Evolutionary conservation across 805 yeast genomes (phyloP), one percentile per base, ranked within the genome.

Genomic region (Candida verbasci): DNA sequence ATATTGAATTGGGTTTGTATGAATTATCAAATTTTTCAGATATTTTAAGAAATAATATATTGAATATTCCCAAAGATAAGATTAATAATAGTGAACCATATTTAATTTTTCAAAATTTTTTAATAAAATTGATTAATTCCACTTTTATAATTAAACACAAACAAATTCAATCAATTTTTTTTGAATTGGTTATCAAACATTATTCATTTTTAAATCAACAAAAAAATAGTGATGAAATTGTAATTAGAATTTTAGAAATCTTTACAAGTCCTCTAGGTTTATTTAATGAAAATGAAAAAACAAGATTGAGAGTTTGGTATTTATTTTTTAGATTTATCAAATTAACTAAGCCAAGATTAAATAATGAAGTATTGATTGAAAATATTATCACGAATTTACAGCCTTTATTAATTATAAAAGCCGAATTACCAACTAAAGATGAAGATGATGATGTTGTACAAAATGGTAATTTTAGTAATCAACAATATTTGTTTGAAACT

Each of bases 231-330:
- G 76, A 70, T 20, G 49, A 44, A 11, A 38, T 50, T 16, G 65
- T 85, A 9, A 56, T 73, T 42, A 74, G 80, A 41, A 76, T 87
- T 14, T 65, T 91, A 40, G 84, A 85, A 47, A 73, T 85, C 16
- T 91, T 93, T 54, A 77, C 87, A 30, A 78, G 93, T 12, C 80
- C 79, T 24, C 72, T 81, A 47, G 97, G 97, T 11, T 74, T 91
- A 43, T 88, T 86, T 57, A 86, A 82, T 60, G 67, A 71, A 4
- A 70, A 74, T 46, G 82, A 74, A 40, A 82, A 78, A 43, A 96
- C 89, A 3, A 79, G 88, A 49, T 70, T 78, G 38, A 79, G 97
- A 56, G 74, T 94, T 28, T 93, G 97, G 96, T 91, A 86, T 56
- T 66, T 89, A 44, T 86, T 91, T 49, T 81, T 81, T 51, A 75